Conservation (phyloP, 2,329 filamentous ascomycete genomes). For the Sarocladiaceae sp. region DNA sequence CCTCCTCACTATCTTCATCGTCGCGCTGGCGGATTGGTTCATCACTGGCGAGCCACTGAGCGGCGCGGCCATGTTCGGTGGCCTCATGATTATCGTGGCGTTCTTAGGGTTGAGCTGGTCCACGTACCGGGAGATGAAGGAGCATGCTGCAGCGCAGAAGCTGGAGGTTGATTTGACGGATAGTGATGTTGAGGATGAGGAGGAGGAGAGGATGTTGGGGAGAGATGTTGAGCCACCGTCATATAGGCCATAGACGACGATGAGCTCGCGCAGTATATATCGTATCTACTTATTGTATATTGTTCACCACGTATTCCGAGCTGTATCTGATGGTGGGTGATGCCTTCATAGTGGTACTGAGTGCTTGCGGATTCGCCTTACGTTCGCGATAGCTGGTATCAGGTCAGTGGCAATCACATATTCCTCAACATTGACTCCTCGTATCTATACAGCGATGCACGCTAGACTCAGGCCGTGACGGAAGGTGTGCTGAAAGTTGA, state of each 20-base stretch:
- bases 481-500: too few relatives aligned
- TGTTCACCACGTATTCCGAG: too few relatives aligned
- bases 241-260: background rate
- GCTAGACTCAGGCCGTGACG: too few relatives aligned
- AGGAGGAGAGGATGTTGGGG: constrained; percentile 5
- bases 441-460: too few relatives aligned
- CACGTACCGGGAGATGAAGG: constrained; percentile 88
- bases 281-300: background rate
- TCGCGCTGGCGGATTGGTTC: constrained; percentile 86
- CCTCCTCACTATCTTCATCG: constrained; percentile 92
- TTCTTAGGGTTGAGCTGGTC: constrained; percentile 88
- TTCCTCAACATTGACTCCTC: too few relatives aligned
- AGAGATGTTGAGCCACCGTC: constrained; percentile 4
- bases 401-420: too few relatives aligned
- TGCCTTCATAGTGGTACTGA: too few relatives aligned
- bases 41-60: constrained; percentile 74
- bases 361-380: too few relatives aligned
- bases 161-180: constrained; percentile 39
- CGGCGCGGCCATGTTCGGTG: constrained; percentile 73
- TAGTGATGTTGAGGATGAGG: constrained; percentile 40
- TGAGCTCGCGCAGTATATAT: background rate
- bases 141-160: constrained; percentile 68
- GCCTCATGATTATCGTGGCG: constrained; percentile 79
- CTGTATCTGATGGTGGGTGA: too few relatives aligned
- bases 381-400: too few relatives aligned